Conservation (phyloP, 805 yeast species). For the Lipomyces chichibuensis region DNA sequence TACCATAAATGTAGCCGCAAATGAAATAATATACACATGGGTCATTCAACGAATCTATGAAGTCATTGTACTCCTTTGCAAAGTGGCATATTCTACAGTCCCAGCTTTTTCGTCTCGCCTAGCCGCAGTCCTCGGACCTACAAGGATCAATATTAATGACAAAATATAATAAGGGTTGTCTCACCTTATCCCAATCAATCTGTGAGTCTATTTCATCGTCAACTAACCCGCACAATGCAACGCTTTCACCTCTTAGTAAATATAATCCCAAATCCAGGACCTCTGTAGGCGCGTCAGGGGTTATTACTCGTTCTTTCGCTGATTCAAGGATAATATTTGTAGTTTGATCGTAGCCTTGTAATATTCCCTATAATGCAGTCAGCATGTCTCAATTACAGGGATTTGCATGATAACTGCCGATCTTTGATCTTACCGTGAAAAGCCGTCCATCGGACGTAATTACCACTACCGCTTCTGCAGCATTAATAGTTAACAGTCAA, state of each 20-base stretch:
- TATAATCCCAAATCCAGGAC: conserved; percentile 37
- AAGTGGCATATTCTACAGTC: conserved; percentile 7
- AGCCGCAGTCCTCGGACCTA: conserved; percentile 32
- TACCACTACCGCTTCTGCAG: conserved; percentile 36
- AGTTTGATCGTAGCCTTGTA: conserved; percentile 39
- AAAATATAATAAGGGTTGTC: neutral
- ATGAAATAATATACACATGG: neutral
- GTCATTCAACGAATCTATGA: neutral
- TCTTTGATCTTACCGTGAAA: conserved; percentile 28
- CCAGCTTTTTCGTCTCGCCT: conserved; percentile 18
- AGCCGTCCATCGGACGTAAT: conserved; percentile 40
- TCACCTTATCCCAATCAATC: conserved; percentile 40
- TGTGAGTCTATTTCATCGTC: conserved; percentile 35
- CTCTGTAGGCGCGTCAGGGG: conserved; percentile 37
- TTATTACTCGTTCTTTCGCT: conserved; percentile 36
- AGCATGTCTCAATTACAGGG: neutral
- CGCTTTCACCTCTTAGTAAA: conserved; percentile 38
- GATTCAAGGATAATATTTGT: conserved; percentile 36
- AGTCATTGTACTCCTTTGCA: neutral
- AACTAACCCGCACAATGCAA: conserved; percentile 39
- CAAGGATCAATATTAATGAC: neutral
- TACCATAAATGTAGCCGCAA: neutral
- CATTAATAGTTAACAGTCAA: neutral
- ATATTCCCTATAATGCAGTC: conserved; percentile 30
- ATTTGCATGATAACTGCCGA: neutral